Percentiles rank a stretch among this genome's conserved stretches.
These are phyloP conservation scores for Candida tetrigidarum DNA, from an alignment of 1,139 yeast species.

Conservation along the genomic window DNA sequence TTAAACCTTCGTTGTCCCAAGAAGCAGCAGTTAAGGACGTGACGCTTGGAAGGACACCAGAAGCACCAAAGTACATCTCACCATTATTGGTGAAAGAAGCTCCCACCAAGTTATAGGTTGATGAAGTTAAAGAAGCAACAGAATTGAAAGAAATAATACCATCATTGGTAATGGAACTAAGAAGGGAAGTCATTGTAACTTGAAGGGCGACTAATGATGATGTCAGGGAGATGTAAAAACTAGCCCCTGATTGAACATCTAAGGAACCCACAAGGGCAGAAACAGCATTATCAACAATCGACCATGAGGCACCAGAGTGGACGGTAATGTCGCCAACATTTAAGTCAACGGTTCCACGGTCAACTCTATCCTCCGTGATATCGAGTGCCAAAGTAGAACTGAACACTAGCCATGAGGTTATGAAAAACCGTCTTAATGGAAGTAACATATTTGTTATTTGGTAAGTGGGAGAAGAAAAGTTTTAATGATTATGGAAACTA, in stretches of 20 bases:
- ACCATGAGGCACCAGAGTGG: conserved; percentile 35
- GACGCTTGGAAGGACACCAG: conserved; percentile 23
- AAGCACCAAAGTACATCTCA: conserved; percentile 30
- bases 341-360: conserved; percentile 22
- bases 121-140: conserved; percentile 19
- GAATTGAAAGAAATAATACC: conserved; percentile 31
- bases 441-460: neutral
- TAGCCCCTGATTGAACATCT: conserved; percentile 24
- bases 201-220: conserved; percentile 15
- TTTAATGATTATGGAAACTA: too few species aligned
- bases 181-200: conserved; percentile 17
- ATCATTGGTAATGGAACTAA: conserved; percentile 22
- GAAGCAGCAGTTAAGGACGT: conserved; percentile 24
- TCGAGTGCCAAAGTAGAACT: conserved; percentile 3
- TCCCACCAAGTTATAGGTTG: conserved; percentile 25
- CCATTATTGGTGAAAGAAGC: conserved; percentile 32
- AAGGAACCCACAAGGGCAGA: conserved; percentile 28
- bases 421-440: neutral
- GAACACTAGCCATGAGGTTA: neutral
- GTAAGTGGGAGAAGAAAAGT: neutral
- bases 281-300: conserved; percentile 34
- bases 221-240: conserved; percentile 21
- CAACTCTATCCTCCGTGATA: conserved; percentile 12
- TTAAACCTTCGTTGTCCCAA: conserved; percentile 33
- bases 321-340: conserved; percentile 26